Evolutionary conservation across 208 protist genomes (phyloP).

Genomic region (Crithidia brevicula): DNA sequence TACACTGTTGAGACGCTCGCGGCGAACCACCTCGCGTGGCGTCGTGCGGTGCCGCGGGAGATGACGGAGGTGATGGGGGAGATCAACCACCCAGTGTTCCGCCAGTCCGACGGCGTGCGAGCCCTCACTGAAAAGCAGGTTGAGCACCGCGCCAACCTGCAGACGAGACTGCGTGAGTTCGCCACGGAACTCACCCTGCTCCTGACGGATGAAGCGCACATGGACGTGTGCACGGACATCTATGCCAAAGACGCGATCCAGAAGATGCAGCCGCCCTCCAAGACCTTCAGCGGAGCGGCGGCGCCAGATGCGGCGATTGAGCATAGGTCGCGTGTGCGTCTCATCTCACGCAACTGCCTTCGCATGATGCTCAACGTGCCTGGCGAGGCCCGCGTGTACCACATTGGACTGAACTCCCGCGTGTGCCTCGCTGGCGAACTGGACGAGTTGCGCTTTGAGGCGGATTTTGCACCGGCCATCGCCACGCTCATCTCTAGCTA

Average conservation of each 20-base stretch:
- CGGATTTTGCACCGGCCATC: constrained; percentile 65
- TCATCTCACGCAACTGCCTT: constrained; percentile 44
- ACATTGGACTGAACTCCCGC: constrained; percentile 53
- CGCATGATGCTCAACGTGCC: constrained; percentile 51
- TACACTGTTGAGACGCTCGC: constrained; percentile 58
- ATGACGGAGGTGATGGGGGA: constrained; percentile 43
- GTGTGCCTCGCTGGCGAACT: constrained; percentile 51
- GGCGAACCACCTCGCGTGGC: constrained; percentile 61
- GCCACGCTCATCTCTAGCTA: constrained; percentile 53
- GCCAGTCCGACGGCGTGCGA: constrained; percentile 25
- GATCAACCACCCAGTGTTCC: constrained; percentile 44
- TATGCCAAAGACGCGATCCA: constrained; percentile 50
- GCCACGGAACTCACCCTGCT: constrained; percentile 48
- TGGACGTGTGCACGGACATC: constrained; percentile 59
- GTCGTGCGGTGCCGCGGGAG: constrained; percentile 44
- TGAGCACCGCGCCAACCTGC: constrained; percentile 17
- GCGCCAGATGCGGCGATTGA: background rate
- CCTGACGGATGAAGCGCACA: constrained; percentile 47
- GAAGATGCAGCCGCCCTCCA: constrained; percentile 56
- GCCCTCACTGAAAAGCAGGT: constrained; percentile 33
- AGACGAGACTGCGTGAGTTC: constrained; percentile 36
- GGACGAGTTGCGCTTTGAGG: constrained; percentile 66
- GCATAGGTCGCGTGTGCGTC: constrained; percentile 30
- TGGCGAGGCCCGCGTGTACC: constrained; percentile 64
- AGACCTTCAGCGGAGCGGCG: constrained; percentile 24